Percentiles rank a stretch among this genome's conserved stretches.
These are phyloP conservation scores for Brachypodium distachyon DNA, from an alignment of 202 grass and related monocot genomes.

Conservation along the genomic window DNA sequence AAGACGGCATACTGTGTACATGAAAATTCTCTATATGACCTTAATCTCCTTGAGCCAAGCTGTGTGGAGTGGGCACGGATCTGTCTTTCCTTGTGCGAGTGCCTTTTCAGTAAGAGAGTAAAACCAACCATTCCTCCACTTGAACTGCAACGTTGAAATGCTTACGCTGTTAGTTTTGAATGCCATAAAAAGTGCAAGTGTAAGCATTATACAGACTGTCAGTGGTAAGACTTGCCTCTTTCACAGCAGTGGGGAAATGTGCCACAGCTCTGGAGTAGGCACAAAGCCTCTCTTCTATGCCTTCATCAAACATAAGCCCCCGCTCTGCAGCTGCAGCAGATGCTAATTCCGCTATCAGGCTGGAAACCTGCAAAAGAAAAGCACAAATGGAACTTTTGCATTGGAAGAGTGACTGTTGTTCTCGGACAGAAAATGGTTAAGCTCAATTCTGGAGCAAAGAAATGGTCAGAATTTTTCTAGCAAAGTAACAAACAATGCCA, in stretches of 20 bases:
- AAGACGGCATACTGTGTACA: neutral
- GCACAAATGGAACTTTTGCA: neutral
- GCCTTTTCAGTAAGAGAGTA: conserved; percentile 74
- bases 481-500: neutral
- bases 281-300: conserved; percentile 70
- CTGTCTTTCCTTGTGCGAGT: conserved; percentile 44
- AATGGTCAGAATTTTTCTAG: neutral
- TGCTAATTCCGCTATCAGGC: conserved; percentile 65
- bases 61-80: conserved; percentile 84
- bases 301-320: conserved; percentile 54
- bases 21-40: conserved; percentile 45
- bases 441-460: neutral
- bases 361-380: conserved; percentile 46
- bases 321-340: conserved; percentile 54
- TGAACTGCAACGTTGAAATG: conserved; percentile 47
- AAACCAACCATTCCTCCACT: conserved; percentile 94
- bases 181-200: neutral
- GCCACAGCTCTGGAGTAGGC: conserved; percentile 79
- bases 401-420: neutral
- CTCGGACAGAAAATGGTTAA: neutral
- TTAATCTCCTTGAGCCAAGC: conserved; percentile 98
- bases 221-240: conserved; percentile 52
- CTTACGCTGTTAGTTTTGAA: neutral
- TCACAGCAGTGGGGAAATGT: conserved; percentile 87
- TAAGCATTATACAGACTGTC: neutral